Conservation (phyloP, 2,329 filamentous ascomycete species). For the Neophaeococcomyces aloes region DNA sequence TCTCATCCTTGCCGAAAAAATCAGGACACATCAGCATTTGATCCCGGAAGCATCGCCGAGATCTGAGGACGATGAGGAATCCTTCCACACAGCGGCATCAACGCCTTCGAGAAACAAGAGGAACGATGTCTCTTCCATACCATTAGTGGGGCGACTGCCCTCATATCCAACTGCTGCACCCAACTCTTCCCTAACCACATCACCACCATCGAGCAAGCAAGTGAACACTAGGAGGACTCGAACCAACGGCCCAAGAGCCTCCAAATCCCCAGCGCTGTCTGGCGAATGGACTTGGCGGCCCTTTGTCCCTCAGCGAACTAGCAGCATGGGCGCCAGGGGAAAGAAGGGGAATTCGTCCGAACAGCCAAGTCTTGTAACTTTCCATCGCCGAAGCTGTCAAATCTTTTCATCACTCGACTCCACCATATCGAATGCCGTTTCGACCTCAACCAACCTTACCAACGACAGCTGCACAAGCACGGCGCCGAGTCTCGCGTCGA, state of each 20-base stretch:
- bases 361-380: slow-evolving; percentile 1
- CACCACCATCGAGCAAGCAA: neutral
- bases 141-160: neutral
- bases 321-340: slow-evolving; percentile 3
- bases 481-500: slow-evolving; percentile 1
- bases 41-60: slow-evolving; percentile 23
- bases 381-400: slow-evolving; percentile 7
- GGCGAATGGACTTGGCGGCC: slow-evolving; percentile 5
- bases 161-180: neutral
- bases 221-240: neutral
- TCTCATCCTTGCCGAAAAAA: slow-evolving; percentile 11
- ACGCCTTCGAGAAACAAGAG: neutral
- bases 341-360: neutral
- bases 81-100: neutral
- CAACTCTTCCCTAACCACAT: neutral
- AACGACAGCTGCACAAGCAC: slow-evolving; percentile 1
- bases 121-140: neutral
- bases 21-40: slow-evolving; percentile 26
- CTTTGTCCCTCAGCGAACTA: slow-evolving; percentile 2
- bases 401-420: slow-evolving; percentile 7
- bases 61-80: neutral
- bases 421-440: slow-evolving; percentile 1
- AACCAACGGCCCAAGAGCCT: neutral
- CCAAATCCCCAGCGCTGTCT: neutral
- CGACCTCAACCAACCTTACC: neutral